Evolutionary conservation across 306 rosid genomes (phyloP).

Genomic region (Vigna trinervia): DNA sequence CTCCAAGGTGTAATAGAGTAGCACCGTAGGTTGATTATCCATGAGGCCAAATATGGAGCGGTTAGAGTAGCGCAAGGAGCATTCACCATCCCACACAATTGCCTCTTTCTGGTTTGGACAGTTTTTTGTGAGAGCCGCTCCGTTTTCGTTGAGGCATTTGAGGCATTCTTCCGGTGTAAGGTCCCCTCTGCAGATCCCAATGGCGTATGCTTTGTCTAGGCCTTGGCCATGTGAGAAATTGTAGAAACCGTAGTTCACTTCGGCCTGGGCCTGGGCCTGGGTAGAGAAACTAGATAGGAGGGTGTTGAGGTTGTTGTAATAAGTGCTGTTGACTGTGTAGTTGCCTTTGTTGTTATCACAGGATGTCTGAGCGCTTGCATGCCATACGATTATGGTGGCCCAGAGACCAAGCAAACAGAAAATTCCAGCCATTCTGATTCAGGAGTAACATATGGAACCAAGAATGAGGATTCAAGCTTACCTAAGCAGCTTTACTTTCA

Average conservation of each 20-base stretch:
- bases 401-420: not conserved
- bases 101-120: constrained; percentile 60
- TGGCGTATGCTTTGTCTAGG: constrained; percentile 27
- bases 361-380: not conserved
- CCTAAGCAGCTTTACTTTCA: too few species aligned
- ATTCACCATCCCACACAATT: constrained; percentile 37
- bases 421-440: not conserved
- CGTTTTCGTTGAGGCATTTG: constrained; percentile 46
- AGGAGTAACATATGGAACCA: too few species aligned
- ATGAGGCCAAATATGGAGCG: constrained; percentile 16
- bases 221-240: constrained; percentile 40
- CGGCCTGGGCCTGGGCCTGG: not conserved
- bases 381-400: not conserved
- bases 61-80: constrained; percentile 51
- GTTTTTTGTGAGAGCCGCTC: not conserved
- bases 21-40: constrained; percentile 1
- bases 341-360: not conserved
- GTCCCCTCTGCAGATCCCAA: constrained; percentile 55
- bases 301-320: constrained; percentile 46
- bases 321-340: constrained; percentile 41
- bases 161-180: constrained; percentile 28
- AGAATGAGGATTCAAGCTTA: not conserved
- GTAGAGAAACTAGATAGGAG: constrained; percentile 48
- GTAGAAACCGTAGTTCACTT: constrained; percentile 43
- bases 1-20: not conserved